Evolutionary conservation across 75 land plant genomes (phyloP).

Genomic region (Cryptomeria japonica): DNA sequence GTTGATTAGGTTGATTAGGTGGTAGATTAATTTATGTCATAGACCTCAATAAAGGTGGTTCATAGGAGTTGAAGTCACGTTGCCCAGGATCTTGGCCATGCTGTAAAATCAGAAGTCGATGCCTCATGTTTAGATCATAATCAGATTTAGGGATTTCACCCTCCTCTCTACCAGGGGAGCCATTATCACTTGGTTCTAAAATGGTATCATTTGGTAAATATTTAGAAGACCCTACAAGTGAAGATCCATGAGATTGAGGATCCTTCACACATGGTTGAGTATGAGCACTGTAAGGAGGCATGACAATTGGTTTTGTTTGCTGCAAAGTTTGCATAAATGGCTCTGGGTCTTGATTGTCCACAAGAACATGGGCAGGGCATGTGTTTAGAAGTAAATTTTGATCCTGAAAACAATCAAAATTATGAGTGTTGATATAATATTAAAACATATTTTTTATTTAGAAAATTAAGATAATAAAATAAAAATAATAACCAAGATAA

Average conservation of each 20-base stretch:
- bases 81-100: constrained; percentile 86
- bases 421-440: neutral
- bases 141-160: constrained; percentile 97
- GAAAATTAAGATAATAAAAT: neutral
- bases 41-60: constrained; percentile 32
- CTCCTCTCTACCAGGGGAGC: constrained; percentile 89
- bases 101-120: constrained; percentile 86
- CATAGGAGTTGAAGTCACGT: constrained; percentile 6
- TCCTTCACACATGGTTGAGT: neutral
- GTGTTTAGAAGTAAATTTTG: neutral
- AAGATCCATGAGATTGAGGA: neutral
- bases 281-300: neutral
- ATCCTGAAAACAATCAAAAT: constrained; percentile 12
- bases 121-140: constrained; percentile 89
- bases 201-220: constrained; percentile 3
- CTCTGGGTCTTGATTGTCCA: neutral
- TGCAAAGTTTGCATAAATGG: neutral
- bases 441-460: neutral
- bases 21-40: constrained; percentile 31
- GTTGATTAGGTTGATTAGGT: constrained; percentile 32
- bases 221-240: neutral
- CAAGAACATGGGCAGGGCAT: neutral
- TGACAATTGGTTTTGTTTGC: neutral
- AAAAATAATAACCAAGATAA: neutral
- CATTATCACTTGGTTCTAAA: constrained; percentile 44